Percentiles rank a stretch among this genome's conserved stretches.
phyloP scores from a whole-genome alignment of 1,284 basidiomycete species.

The Ceratobasidium theobromae region DNA sequence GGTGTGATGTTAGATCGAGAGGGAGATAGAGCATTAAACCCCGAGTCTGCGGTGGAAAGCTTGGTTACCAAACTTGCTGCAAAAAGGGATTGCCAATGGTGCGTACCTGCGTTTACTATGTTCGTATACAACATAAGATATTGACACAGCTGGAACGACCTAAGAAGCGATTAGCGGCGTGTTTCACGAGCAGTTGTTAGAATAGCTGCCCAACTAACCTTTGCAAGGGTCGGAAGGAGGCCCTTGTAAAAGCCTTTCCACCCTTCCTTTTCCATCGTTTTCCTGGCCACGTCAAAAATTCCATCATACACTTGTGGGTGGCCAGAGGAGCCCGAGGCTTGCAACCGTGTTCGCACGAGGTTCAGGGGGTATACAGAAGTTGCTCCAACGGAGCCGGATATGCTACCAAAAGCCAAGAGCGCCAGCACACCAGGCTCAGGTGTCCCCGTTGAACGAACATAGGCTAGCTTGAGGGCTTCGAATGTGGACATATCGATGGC shows the following conservation, averaged over 20 bases:
- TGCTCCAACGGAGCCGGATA: slow-evolving; percentile 83
- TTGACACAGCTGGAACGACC: slow-evolving; percentile 93
- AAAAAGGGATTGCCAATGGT: not conserved
- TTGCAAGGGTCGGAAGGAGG: slow-evolving; percentile 85
- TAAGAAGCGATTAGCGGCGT: slow-evolving; percentile 42
- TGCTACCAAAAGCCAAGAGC: slow-evolving; percentile 80
- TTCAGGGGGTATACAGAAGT: slow-evolving; percentile 82
- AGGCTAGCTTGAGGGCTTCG: slow-evolving; percentile 84
- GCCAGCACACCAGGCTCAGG: slow-evolving; percentile 84
- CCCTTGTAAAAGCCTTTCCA: slow-evolving; percentile 96
- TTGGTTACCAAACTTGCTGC: not conserved
- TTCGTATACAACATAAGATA: slow-evolving; percentile 91
- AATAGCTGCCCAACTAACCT: slow-evolving; percentile 51
- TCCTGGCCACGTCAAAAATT: slow-evolving; percentile 79
- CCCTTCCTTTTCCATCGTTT: slow-evolving; percentile 85
- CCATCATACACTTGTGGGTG: slow-evolving; percentile 89
- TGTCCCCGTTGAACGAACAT: slow-evolving; percentile 74
- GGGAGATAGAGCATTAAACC: not conserved
- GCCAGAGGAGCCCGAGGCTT: slow-evolving; percentile 92
- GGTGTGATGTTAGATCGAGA: not conserved
- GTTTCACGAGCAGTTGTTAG: not conserved
- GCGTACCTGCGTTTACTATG: slow-evolving; percentile 67
- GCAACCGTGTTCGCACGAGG: slow-evolving; percentile 89
- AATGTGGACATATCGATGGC: slow-evolving; percentile 97
- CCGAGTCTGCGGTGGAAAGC: not conserved